Evolutionary conservation across 805 yeast species (phyloP), one percentile per base, ranked within the genome.

Genomic region (Schwanniomyces sp.): DNA sequence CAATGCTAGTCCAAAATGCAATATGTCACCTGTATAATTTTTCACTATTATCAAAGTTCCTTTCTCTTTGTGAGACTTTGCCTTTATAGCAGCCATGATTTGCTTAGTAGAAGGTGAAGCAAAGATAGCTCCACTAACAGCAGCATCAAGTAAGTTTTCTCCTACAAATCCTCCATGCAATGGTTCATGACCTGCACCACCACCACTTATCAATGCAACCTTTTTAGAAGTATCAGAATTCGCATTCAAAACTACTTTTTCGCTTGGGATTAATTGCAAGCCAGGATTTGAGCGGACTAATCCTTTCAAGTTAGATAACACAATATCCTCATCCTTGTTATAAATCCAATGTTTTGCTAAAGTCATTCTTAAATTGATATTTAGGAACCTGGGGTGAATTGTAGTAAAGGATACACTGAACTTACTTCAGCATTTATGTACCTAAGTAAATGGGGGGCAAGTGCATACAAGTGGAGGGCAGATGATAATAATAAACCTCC

Each of bases 151-250:
- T 55, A 86, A 70, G 43, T 95, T 95, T 11, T 81, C 76, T 9
- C 97, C 97, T 17, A 91, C 91, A 63, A 83, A 91, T 0, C 96
- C 97, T 7, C 88, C 91, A 60, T 92, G 97, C 4, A 91, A 76
- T 24, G 97, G 97, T 67, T 91, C 98, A 62, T 91, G 98, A 41
- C 98, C 98, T 11, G 91, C 83, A 25, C 97, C 97, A 46, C 98
- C 98, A 50, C 97, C 97, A 29, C 96, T 84, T 24, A 91, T 70
- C 43, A 91, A 59, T 5, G 88, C 79, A 39, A 91, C 86, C 58
- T 88, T 86, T 24, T 74, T 68, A n/a, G 54, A 40, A 18, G 63
- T 57, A 40, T 63, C 59, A 11, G 71, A 59, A 46, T 68, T 51
- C 16, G 76, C 70, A 49, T 73, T 69, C 63, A 68, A 79, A 9